Evolutionary conservation across 1,139 yeast genomes (phyloP), one percentile per base, ranked within the genome.

Genomic region (Entelexis sorbosivorans): DNA sequence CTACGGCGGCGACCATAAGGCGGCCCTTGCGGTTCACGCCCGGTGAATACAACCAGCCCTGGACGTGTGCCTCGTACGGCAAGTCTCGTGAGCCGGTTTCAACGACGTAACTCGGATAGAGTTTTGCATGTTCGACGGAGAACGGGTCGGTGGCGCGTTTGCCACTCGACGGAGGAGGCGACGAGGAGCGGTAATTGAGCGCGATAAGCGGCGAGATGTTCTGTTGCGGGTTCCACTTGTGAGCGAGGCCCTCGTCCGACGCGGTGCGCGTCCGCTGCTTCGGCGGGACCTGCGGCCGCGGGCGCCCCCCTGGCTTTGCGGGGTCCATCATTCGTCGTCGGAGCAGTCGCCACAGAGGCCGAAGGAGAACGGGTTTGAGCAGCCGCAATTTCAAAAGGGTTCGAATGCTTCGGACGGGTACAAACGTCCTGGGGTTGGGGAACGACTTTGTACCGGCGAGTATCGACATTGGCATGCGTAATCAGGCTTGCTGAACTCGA

Each of bases 1-100:
- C 78, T 2, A 89, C 85, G 35, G 88, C 69, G 1, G 88, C 75
- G 38, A 83, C 63, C 33, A 87, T 71, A 50, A 88, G 66, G 57
- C 81, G 69, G 63, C 87, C 84, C 61, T 83, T 84, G 47, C 95
- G 70, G 31, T 78, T 76, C 72, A 80, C 71, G 1, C 91, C 93
- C 0, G 88, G 88, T 43, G 85, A 72, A 53, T 74, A 78, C 10
- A 86, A 73, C 76, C 83, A 77, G 3, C 96, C 95, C 46, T 84
- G 75, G 2, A 87, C 77, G 49, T 80, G 79, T 1, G 88, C 80
- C 47, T 74, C 72, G 62, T 69, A 79, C 9, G 49, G 50, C 11
- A 14, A 6, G 22, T 40, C 50, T 9, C 34, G 17, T n/a, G 59
- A 63, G 0, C 60, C 59, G 19, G 64, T 54, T 6, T 58, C 60